A percentile compares a stretch with the other conserved stretches of the same genome.
Evolutionary conservation across 2,329 filamentous ascomycete species (phyloP).

Genomic region (Tolypocladium sp.): DNA sequence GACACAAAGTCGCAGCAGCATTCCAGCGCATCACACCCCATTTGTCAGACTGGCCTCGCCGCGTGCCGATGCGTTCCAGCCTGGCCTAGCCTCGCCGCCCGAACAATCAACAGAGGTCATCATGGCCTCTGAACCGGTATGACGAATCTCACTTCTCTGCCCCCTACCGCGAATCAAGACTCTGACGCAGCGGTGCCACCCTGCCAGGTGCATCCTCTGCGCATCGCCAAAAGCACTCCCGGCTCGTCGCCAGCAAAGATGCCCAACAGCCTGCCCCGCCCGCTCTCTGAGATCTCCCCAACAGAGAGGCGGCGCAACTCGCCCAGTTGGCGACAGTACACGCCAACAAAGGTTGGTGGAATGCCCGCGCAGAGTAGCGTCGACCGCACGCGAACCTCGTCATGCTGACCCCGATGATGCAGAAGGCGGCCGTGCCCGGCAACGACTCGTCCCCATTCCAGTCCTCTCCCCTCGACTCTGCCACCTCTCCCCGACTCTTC

Average conservation of each 20-base stretch:
- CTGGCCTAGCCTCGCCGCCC: constrained; percentile 10
- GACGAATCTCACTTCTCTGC: constrained; percentile 11
- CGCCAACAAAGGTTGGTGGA: constrained; percentile 27
- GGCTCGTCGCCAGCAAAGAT: constrained; percentile 55
- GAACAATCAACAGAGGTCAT: constrained; percentile 14
- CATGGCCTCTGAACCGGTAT: constrained; percentile 30
- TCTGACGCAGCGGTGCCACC: constrained; percentile 5
- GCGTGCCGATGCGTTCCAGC: constrained; percentile 23
- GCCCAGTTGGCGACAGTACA: constrained; percentile 70
- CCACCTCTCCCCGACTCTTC: constrained; percentile 74
- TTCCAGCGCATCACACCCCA: constrained; percentile 15
- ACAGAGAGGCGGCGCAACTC: constrained; percentile 85
- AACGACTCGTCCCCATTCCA: constrained; percentile 78
- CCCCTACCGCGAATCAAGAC: neutral
- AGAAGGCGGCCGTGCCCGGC: constrained; percentile 57
- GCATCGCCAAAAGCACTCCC: constrained; percentile 63
- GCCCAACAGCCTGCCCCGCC: constrained; percentile 53
- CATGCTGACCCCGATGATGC: constrained; percentile 19
- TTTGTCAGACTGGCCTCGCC: constrained; percentile 10
- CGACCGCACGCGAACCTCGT: constrained; percentile 1
- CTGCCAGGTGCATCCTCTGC: constrained; percentile 62
- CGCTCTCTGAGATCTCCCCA: constrained; percentile 82
- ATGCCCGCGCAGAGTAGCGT: neutral
- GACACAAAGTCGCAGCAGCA: constrained; percentile 14
- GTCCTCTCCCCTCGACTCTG: constrained; percentile 62